Evolutionary conservation across 179 eudicot genomes (phyloP).

Genomic region (Kewa caespitosa): DNA sequence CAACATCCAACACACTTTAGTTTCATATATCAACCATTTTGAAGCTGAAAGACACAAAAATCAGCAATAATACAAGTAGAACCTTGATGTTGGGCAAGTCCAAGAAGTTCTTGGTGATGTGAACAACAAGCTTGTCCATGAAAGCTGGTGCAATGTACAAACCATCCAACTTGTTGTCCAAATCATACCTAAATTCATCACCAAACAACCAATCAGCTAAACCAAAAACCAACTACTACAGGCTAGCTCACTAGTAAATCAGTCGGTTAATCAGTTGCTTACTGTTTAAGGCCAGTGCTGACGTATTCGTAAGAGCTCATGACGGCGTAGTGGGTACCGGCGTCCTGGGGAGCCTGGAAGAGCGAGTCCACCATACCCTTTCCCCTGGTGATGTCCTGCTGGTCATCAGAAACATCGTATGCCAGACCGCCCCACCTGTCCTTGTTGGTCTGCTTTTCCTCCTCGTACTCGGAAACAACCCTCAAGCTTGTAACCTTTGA

Average conservation of each 20-base stretch:
- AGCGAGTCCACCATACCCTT: conserved; percentile 88
- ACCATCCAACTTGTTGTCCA: conserved; percentile 68
- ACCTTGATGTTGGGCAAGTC: conserved; percentile 88
- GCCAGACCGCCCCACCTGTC: conserved; percentile 76
- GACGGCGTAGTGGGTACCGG: conserved; percentile 72
- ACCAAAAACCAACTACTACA: too few relatives aligned
- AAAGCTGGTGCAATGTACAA: conserved; percentile 81
- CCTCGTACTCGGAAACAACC: conserved; percentile 45
- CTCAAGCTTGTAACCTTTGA: conserved; percentile 39
- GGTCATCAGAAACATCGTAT: conserved; percentile 69
- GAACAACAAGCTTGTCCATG: conserved; percentile 86
- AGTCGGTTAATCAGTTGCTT: conserved; percentile 20
- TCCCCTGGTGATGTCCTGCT: conserved; percentile 86
- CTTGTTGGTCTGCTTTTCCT: conserved; percentile 51
- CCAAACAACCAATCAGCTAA: too few relatives aligned
- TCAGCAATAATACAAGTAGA: not conserved
- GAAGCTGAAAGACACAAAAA: too few relatives aligned
- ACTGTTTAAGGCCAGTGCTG: conserved; percentile 64
- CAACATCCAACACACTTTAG: not conserved
- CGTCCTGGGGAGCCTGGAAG: conserved; percentile 73
- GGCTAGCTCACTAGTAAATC: too few relatives aligned
- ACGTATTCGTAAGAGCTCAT: conserved; percentile 70
- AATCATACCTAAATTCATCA: conserved; percentile 35
- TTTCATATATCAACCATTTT: not conserved
- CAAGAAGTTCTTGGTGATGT: conserved; percentile 78